Conservation (phyloP, 2,329 filamentous ascomycete species). For the Trichoderma afroharzianum region DNA sequence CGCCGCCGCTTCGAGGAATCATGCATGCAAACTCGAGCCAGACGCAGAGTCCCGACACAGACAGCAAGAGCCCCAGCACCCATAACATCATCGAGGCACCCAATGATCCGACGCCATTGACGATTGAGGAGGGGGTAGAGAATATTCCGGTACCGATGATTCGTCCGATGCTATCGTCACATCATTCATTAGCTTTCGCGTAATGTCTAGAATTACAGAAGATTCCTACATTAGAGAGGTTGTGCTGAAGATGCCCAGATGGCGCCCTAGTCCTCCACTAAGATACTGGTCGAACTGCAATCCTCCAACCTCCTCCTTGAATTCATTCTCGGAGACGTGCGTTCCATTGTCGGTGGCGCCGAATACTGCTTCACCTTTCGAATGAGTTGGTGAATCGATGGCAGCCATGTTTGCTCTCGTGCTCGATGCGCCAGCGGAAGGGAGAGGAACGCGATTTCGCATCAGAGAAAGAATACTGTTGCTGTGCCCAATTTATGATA, state of each 20-base stretch:
- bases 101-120: slow-evolving; percentile 22
- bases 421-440: neutral
- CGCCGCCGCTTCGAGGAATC: slow-evolving; percentile 22
- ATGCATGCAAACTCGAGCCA: slow-evolving; percentile 23
- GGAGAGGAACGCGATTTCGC: neutral
- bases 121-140: slow-evolving; percentile 23
- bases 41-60: slow-evolving; percentile 16
- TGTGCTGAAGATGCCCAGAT: slow-evolving; percentile 23
- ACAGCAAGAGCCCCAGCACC: slow-evolving; percentile 22
- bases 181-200: neutral
- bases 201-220: neutral
- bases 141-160: slow-evolving; percentile 25
- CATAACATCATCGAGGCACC: slow-evolving; percentile 22
- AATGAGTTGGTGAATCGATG: neutral
- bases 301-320: slow-evolving; percentile 19
- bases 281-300: slow-evolving; percentile 24
- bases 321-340: neutral
- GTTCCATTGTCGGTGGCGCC: neutral
- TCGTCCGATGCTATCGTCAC: slow-evolving; percentile 20
- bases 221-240: slow-evolving; percentile 22
- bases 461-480: neutral
- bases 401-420: neutral
- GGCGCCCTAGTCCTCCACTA: slow-evolving; percentile 22
- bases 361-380: neutral
- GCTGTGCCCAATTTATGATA: neutral